Evolutionary conservation across 345 rosid genomes (phyloP), one percentile per base, ranked within the genome.

Genomic region (Aurinia saxatilis): DNA sequence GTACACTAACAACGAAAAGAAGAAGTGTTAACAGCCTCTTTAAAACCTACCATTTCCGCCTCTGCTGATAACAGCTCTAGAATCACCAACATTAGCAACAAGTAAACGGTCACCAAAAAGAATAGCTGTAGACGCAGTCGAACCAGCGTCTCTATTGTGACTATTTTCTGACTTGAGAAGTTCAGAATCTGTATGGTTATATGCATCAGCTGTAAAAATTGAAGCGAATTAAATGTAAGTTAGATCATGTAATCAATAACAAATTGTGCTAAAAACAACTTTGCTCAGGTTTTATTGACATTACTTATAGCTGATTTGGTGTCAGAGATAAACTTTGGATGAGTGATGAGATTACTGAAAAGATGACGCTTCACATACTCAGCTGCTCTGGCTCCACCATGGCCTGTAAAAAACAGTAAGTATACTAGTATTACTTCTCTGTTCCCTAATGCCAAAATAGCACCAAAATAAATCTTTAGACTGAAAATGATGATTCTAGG

Each of bases 311-410:
- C 99, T 34, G 90, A 80, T 82, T 87, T 90, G 53, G 96, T 87
- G 68, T 93, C 97, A 54, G 99, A 81, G 49, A 85, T 82, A 65
- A 93, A 93, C 75, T 87, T 87, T 57, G 99, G 99, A 68, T 90
- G 97, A n/a, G 47, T 83, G 68, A 93, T 87, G 65, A 93, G 76
- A 78, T 93, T 93, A 56, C 88, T 82, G 77, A 93, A 90, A 70
- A 90, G 99, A 71, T 90, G 85, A 47, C 79, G 85, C 65, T 93
- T 93, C 75, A 93, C 96, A 64, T 85, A 93, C 73, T 93, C 99
- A 64, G 99, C 99, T 61, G 99, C 99, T 36, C 97, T 84, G 39
- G 85, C 95, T 70, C 99, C 99, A 47, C 97, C 99, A 78, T 93
- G 99, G 65, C 99, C 99, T 93, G 66, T 33, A 73, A 63, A 56